phyloP scores from a whole-genome alignment of 2,329 filamentous ascomycete genomes.

The Ceratocystiopsis brevicomis region DNA sequence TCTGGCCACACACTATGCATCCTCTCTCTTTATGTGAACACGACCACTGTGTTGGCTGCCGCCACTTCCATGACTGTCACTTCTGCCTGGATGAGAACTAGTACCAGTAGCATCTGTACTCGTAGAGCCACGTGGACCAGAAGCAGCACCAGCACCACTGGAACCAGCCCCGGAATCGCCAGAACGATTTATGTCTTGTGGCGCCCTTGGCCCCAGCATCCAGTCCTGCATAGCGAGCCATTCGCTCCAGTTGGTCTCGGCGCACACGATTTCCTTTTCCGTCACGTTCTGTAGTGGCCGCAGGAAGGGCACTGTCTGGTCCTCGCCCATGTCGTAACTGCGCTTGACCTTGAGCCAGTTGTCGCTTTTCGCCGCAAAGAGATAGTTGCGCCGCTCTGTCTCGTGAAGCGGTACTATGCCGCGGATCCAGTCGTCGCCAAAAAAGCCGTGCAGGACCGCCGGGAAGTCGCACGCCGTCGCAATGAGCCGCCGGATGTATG shows the following conservation, averaged over 20 bases:
- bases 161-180: too few species aligned
- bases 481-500: constrained; percentile 77
- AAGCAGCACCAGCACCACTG: too few species aligned
- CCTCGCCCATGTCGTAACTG: constrained; percentile 70
- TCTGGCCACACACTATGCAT: too few species aligned
- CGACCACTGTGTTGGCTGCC: too few species aligned
- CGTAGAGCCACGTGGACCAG: too few species aligned
- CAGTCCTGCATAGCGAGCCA: constrained; percentile 97
- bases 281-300: constrained; percentile 60
- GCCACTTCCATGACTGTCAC: too few species aligned
- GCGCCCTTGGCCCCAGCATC: constrained; percentile 79
- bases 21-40: too few species aligned
- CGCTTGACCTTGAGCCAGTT: constrained; percentile 79
- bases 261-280: constrained; percentile 62
- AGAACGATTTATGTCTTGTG: constrained; percentile 18
- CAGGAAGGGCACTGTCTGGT: constrained; percentile 75
- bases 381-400: constrained; percentile 77
- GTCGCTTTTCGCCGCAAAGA: constrained; percentile 86
- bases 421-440: constrained; percentile 75
- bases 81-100: too few species aligned
- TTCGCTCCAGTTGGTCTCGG: constrained; percentile 76
- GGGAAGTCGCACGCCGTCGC: constrained; percentile 81
- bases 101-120: too few species aligned
- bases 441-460: constrained; percentile 81
- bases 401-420: constrained; percentile 74